Conservation (phyloP, 176 grass and related monocot species). For the Hsuehochloa calcarea region DNA sequence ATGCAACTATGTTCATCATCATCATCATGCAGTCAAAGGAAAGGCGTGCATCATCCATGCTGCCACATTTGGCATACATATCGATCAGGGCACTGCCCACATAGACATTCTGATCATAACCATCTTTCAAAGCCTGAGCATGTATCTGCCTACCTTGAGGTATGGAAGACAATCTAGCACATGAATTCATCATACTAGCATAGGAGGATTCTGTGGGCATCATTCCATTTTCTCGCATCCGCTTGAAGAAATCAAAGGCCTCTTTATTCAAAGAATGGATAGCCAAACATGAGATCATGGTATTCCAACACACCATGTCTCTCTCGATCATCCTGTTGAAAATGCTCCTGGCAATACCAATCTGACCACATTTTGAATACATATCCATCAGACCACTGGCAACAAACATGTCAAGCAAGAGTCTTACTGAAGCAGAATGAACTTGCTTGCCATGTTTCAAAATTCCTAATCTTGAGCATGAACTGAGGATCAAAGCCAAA, state of each 20-base stretch:
- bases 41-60: constrained; percentile 56
- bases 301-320: constrained; percentile 87
- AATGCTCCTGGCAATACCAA: constrained; percentile 51
- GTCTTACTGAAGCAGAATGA: constrained; percentile 71
- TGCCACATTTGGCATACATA: constrained; percentile 87
- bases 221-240: constrained; percentile 58
- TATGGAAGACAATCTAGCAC: constrained; percentile 60
- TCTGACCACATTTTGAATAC: constrained; percentile 73
- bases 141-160: constrained; percentile 84
- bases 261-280: constrained; percentile 69
- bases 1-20: constrained; percentile 87
- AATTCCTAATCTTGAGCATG: constrained; percentile 58
- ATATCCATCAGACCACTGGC: constrained; percentile 76
- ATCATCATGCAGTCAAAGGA: constrained; percentile 61
- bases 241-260: constrained; percentile 69
- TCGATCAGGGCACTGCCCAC: constrained; percentile 75
- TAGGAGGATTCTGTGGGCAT: constrained; percentile 73
- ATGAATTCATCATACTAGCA: constrained; percentile 78
- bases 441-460: constrained; percentile 60
- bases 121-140: constrained; percentile 63
- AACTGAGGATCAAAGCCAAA: constrained; percentile 74
- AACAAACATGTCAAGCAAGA: constrained; percentile 67
- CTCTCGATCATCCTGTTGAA: constrained; percentile 66
- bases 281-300: constrained; percentile 75
- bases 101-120: constrained; percentile 71